A percentile compares a stretch with the other conserved stretches of the same genome.
Conservation (phyloP, 2,329 filamentous ascomycete genomes). For the Tolypocladium pustulatum region DNA sequence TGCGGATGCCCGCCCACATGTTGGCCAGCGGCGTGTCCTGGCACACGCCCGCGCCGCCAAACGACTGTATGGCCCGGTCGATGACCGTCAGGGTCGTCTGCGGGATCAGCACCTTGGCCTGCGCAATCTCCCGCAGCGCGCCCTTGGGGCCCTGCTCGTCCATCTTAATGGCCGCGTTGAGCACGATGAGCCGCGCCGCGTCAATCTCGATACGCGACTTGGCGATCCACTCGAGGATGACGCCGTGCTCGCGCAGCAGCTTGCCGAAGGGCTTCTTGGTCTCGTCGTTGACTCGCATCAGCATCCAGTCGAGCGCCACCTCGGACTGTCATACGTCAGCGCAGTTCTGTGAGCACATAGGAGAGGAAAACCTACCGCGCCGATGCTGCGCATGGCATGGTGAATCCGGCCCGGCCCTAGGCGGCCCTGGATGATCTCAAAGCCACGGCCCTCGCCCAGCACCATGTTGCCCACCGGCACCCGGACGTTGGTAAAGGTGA, state of each 20-base stretch:
- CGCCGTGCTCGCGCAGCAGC: conserved; percentile 76
- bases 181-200: conserved; percentile 75
- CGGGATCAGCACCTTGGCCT: conserved; percentile 89
- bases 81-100: conserved; percentile 75
- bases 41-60: conserved; percentile 80
- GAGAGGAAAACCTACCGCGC: conserved; percentile 45
- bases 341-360: background rate
- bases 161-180: conserved; percentile 93
- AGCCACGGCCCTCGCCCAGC: conserved; percentile 85
- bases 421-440: conserved; percentile 96
- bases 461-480: conserved; percentile 78
- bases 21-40: conserved; percentile 88
- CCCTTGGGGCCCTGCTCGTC: conserved; percentile 81
- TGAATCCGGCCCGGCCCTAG: conserved; percentile 94
- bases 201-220: conserved; percentile 91
- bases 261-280: conserved; percentile 87
- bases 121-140: conserved; percentile 84
- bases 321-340: conserved; percentile 47
- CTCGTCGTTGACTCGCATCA: conserved; percentile 88
- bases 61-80: conserved; percentile 88
- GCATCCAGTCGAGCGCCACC: conserved; percentile 85
- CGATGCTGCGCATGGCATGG: conserved; percentile 93
- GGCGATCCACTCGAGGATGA: conserved; percentile 92
- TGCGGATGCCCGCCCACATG: conserved; percentile 74
- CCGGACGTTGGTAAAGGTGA: conserved; percentile 81